Evolutionary conservation across 2,329 filamentous ascomycete genomes (phyloP), one percentile per base, ranked within the genome.

Genomic region (Podosphaera fusca): DNA sequence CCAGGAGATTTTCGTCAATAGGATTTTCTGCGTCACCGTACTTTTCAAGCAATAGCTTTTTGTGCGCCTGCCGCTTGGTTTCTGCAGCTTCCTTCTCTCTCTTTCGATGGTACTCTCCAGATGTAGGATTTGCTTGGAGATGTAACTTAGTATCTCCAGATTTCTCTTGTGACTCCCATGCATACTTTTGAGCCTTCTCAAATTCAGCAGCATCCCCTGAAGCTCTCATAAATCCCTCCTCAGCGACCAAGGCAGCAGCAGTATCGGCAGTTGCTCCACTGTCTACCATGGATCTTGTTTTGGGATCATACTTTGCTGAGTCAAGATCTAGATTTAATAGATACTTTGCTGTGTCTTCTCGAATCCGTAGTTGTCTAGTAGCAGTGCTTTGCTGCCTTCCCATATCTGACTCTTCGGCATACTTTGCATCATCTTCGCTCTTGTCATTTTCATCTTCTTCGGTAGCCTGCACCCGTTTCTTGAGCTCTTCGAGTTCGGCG

Each of bases 341-440:
- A 67, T 98, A 98, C 66, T 95, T 96, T 30, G 92, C 92, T 0
- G 92, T 98, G 68, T 98, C 92, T 71, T 98, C 92, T 68, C 92
- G 80, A 68, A 98, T 81, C 61, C 92, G 81, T 58, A 98, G 75
- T 67, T 96, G 94, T 58, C 88, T 79, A 1, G 92, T 95, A 5
- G 87, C 85, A 30, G 88, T 95, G 63, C 84, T 84, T 69, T 95
- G 88, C 65, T 95, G 84, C 60, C 89, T 81, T 61, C 89, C 90
- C 87, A 98, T 95, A 68, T 96, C 90, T 33, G 87, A 90, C 68
- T 95, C 90, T 66, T 94, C 92, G 45, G 90, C 88, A 67, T 96
- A 96, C 59, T 82, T 85, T 63, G 82, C 82, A 31, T 79, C 81
- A 33, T 77, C 76, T 58, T 80, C 75, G 10, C 72, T 71, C 4